Evolutionary conservation across 2,329 filamentous ascomycete species (phyloP), one percentile per base, ranked within the genome.

Genomic region (Lasiodiplodia sp.): DNA sequence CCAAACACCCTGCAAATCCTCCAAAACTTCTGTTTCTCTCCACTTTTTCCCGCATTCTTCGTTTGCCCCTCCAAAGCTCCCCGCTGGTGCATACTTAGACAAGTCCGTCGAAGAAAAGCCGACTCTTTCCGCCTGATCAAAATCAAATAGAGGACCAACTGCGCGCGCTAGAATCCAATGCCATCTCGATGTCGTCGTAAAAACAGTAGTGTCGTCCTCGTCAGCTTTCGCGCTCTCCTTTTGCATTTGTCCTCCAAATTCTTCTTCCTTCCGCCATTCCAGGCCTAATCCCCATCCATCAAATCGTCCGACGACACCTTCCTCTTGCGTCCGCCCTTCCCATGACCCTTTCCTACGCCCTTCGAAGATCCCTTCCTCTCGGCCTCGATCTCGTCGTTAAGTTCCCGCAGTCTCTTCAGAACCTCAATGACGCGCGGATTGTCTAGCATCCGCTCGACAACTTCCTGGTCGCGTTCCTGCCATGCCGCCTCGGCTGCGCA

Each of bases 371-470:
- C 55, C 10, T 37, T 62, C 56, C 66, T 40, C 56, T 68, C 66
- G 16, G 66, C 66, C 57, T 53, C 66, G 16, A 68, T 68, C 49
- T 68, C 66, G 21, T 37, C 44, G 12, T 56, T 62, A 23, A 68
- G 21, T 25, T 47, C 56, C 31, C 66, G 44, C 57, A 68, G 34
- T 31, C 66, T 49, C 66, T 44, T 62, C 44, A 68, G 25, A 34
- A 53, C 47, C 3, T 49, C 56, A 47, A 62, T 44, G 23, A 68
- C 66, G 37, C 37, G 47, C 47, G 66, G 66, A 31, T 68, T 68
- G 25, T 63, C 66, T 34, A 68, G 66, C 66, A 68, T 68, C 31
- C 49, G 66, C 57, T 68, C 66, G 7, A 68, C 66, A 16, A 68
- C 66, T 31, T 63, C 56, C 23, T 63, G 66, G 18, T 68, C 66